These are phyloP conservation scores for Candida manassasensis DNA, from an alignment of 805 yeast species.

Conservation along the genomic window DNA sequence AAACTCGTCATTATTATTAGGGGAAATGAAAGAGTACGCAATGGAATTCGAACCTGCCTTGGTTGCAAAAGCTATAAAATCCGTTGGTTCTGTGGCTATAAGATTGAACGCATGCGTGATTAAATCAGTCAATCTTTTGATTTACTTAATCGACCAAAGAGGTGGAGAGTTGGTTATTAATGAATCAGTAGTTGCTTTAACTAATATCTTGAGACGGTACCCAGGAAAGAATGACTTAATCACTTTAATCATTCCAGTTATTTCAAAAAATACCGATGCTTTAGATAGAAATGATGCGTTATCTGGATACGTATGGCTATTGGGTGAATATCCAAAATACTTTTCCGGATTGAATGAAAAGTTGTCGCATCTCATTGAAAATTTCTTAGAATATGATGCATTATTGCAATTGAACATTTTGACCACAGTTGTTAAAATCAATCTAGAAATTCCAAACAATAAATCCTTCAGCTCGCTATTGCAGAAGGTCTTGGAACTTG, in stretches of 20 bases:
- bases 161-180: conserved; percentile 56
- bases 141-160: conserved; percentile 59
- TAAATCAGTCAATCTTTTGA: conserved; percentile 56
- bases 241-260: conserved; percentile 51
- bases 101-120: conserved; percentile 49
- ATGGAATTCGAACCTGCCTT: conserved; percentile 83
- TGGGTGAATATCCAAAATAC: conserved; percentile 66
- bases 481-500: conserved; percentile 56
- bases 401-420: conserved; percentile 55
- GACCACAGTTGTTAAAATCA: conserved; percentile 58
- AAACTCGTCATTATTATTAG: conserved; percentile 54
- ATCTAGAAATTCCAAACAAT: conserved; percentile 16
- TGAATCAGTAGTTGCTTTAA: conserved; percentile 57
- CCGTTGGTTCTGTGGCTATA: conserved; percentile 69
- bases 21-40: conserved; percentile 74
- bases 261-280: conserved; percentile 44
- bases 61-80: conserved; percentile 60
- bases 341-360: conserved; percentile 50
- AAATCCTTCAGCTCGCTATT: conserved; percentile 36
- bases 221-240: conserved; percentile 47
- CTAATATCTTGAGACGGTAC: conserved; percentile 63
- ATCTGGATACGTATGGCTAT: conserved; percentile 61
- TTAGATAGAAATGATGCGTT: conserved; percentile 47
- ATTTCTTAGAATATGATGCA: conserved; percentile 56
- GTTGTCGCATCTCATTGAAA: conserved; percentile 43